Base-by-base conservation (phyloP, 108 stramenopile species). In the Cyclostephanos invisitatus region DNA sequence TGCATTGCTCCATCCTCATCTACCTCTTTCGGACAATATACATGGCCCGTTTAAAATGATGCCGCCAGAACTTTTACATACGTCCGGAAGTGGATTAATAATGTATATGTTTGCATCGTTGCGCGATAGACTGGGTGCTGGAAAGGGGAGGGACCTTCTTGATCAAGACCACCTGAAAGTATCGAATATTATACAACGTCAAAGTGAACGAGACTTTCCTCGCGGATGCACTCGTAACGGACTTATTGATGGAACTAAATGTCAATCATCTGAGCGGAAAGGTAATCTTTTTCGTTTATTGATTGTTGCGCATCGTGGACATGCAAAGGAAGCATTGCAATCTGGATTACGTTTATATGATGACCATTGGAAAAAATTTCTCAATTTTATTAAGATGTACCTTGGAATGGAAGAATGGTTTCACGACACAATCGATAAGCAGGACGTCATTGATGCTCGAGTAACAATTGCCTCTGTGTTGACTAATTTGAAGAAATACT, bases 331-430 rank as follows among this genome's bases (percentile, higher is more conserved):
- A 32, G 32, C 8, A 0, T 29, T 35, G 2, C 1, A 59, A 37
- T 37, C 38, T 2, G 7, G 15, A n/a, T n/a, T n/a, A n/a, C n/a
- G n/a, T n/a, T n/a, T n/a, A n/a, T n/a, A n/a, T 1, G 15, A 59
- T 14, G 1, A 1, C 1, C 10, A 44, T 5, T 57, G 60, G 60
- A 36, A 2, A 21, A 5, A 44, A 1, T 40, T 28, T 8, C n/a
- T 18, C 1, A 0, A 44, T 0, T 61, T 4, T 21, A n/a, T 61
- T 1, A n/a, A 44, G 21, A 4, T 29, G 3, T 61, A 61, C 21
- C 40, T 61, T 14, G n/a, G 40, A 22, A 44, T 61, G 40, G 60
- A 61, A 4, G 35, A 21, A 5, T 61, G 60, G 60, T 61, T 61
- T 36, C 60, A 61, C 5, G 18, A 5, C 20, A 60, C 1, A 5